Conservation (phyloP, 2,329 filamentous ascomycete species). For the Truncatella angustata region DNA sequence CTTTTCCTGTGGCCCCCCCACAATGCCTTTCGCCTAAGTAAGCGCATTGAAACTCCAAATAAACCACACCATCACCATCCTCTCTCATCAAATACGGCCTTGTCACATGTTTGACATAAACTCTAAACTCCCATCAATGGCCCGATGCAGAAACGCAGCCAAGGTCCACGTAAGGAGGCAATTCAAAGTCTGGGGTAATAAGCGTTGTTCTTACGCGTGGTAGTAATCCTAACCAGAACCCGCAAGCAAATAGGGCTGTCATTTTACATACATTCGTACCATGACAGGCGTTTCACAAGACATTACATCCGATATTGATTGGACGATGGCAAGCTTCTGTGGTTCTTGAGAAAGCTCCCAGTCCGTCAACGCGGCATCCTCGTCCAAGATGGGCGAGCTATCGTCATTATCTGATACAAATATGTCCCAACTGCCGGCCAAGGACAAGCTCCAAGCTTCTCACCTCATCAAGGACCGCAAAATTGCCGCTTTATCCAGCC, state of each 20-base stretch:
- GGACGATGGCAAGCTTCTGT: too few species aligned
- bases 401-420: background rate
- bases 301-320: too few species aligned
- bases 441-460: background rate
- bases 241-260: too few species aligned
- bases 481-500: slow-evolving; percentile 1
- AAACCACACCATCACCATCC: background rate
- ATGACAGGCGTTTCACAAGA: too few species aligned
- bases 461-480: background rate
- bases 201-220: background rate
- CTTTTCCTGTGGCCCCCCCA: background rate
- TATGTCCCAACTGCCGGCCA: background rate
- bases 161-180: too few species aligned
- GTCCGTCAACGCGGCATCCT: too few species aligned
- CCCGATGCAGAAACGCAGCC: too few species aligned
- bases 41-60: background rate
- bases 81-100: background rate
- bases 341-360: too few species aligned
- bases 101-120: background rate
- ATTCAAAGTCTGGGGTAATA: background rate
- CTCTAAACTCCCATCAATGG: too few species aligned
- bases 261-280: too few species aligned
- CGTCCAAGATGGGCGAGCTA: background rate
- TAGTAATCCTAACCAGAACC: too few species aligned
- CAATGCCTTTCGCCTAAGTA: background rate